Base-by-base conservation (phyloP, 2,329 filamentous ascomycete species). In the Calonectria leucothoes region DNA sequence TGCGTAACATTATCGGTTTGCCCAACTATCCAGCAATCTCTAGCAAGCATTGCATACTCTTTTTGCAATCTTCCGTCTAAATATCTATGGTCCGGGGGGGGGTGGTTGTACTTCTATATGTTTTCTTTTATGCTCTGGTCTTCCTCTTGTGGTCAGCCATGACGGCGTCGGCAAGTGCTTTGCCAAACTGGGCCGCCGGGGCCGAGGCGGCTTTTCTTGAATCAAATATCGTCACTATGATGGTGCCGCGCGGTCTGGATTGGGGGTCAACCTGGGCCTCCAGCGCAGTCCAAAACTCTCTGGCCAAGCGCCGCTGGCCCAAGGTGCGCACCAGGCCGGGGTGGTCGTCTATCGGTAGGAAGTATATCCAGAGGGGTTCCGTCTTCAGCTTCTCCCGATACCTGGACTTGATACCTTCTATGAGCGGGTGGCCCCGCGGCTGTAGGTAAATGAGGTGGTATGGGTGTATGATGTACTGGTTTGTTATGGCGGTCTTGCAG, bases 361-460 rank as follows among this genome's bases (percentile, higher is more conserved):
- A 73, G 49, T 82, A 76, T 11, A 84, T 69, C 84, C 84, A 86
- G 20, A 86, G 75, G 35, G 83, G 81, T 48, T 82, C 72, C 27
- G 82, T 74, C 12, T 65, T 65, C 4, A 76, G 25, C 70, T 79
- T 83, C 2, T 70, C 73, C n/a, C 76, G 78, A 70, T 83, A 83
- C 29, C 78, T 75, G 37, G 69, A 63, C 63, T 81, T 79, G n/a
- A 81, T 73, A 35, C 74, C 55, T 2, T 80, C 74, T 5, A 75
- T 71, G 27, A 84, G 71, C 0, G 85, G 81, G 63, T 86, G 82
- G 7, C 82, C 83, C 12, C 78, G 77, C 1, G 82, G 80, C 7
- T 80, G 80, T 25, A 87, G 79, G 69, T 79, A 84, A 7, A 76
- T 76, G 17, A 83, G 74, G 67, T 86, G 80, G 70, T 81, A 80